Evolutionary conservation across 2,329 filamentous ascomycete species (phyloP).

Genomic region (Trichophyton simii): DNA sequence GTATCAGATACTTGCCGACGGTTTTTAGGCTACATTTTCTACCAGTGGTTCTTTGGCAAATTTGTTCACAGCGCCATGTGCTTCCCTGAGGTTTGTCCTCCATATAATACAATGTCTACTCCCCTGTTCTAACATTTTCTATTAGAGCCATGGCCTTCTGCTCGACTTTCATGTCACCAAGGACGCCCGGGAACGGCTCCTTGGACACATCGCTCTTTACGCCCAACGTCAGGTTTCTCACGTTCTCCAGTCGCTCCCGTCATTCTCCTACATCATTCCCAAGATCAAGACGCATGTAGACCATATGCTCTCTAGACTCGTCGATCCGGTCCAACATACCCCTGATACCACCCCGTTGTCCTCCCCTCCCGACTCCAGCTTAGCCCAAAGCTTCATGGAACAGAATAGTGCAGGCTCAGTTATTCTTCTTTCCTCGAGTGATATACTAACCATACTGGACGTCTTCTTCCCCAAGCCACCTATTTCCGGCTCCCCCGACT

Average conservation of each 20-base stretch:
- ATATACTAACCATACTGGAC: conserved; percentile 68
- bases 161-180: conserved; percentile 86
- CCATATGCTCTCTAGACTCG: conserved; percentile 23
- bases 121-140: background rate
- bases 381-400: conserved; percentile 4
- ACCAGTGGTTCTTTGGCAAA: conserved; percentile 82
- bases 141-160: conserved; percentile 50
- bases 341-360: background rate
- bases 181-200: conserved; percentile 66
- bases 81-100: conserved; percentile 61
- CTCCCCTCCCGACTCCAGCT: background rate
- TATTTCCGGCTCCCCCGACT: conserved; percentile 14
- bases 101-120: too few relatives aligned
- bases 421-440: conserved; percentile 47
- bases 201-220: conserved; percentile 63
- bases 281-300: conserved; percentile 26
- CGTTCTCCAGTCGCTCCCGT: conserved; percentile 51
- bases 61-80: conserved; percentile 75
- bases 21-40: conserved; percentile 72
- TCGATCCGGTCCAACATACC: background rate
- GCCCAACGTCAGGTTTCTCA: conserved; percentile 70
- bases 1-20: conserved; percentile 58
- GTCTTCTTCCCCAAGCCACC: conserved; percentile 55
- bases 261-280: conserved; percentile 25
- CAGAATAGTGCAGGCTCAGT: background rate